Conservation (phyloP, 805 yeast genomes). For the Tetrapisispora iriomotensis region DNA sequence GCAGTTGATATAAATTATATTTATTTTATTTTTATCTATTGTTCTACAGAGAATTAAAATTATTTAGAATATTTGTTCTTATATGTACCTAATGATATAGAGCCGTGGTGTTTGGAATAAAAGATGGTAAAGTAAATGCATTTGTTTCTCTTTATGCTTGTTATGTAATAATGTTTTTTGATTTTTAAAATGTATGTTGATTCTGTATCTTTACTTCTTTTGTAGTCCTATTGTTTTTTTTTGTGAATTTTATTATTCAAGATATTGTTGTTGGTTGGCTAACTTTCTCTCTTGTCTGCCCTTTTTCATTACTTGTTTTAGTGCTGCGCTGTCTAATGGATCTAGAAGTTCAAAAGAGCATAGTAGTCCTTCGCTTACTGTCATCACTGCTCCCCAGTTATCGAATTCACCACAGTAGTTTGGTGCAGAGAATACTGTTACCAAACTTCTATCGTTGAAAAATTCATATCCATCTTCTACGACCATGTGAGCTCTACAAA, state of each 20-base stretch:
- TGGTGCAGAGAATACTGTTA: slow-evolving; percentile 72
- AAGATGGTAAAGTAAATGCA: too few relatives aligned
- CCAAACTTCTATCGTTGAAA: slow-evolving; percentile 59
- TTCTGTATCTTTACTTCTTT: too few relatives aligned
- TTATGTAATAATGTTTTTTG: too few relatives aligned
- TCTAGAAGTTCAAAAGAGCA: slow-evolving; percentile 89
- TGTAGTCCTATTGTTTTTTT: too few relatives aligned
- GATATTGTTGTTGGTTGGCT: slow-evolving; percentile 35
- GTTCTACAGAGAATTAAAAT: too few relatives aligned
- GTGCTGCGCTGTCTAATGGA: slow-evolving; percentile 84
- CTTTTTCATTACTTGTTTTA: slow-evolving; percentile 86
- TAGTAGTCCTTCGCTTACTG: slow-evolving; percentile 81
- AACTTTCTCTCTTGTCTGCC: slow-evolving; percentile 77
- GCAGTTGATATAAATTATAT: too few relatives aligned
- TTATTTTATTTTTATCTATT: too few relatives aligned
- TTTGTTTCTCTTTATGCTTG: too few relatives aligned
- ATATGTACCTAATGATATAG: too few relatives aligned
- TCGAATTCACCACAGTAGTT: slow-evolving; percentile 47
- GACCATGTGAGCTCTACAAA: slow-evolving; percentile 80
- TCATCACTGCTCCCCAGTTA: slow-evolving; percentile 97
- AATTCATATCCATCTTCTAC: slow-evolving; percentile 84
- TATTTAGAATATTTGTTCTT: too few relatives aligned
- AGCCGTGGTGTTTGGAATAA: too few relatives aligned
- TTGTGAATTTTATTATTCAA: not conserved
- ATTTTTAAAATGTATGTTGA: too few relatives aligned